phyloP scores from a whole-genome alignment of 2,329 filamentous ascomycete genomes.

The Thermomyces lanuginosus region DNA sequence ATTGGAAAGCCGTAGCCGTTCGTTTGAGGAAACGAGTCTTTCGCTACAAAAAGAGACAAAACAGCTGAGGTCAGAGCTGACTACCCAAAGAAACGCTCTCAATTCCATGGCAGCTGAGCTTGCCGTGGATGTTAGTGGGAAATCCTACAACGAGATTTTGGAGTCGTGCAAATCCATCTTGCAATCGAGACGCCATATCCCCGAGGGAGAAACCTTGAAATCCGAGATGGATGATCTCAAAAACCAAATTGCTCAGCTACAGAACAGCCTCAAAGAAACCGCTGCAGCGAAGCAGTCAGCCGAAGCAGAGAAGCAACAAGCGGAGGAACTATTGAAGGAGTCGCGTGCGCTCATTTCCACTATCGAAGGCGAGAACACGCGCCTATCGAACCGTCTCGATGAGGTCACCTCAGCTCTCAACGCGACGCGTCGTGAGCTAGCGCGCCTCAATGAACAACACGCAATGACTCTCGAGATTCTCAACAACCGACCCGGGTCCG shows the following conservation, averaged over 20 bases:
- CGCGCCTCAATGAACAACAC: conserved; percentile 16
- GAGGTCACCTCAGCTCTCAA: conserved; percentile 18
- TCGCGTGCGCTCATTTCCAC: conserved; percentile 21
- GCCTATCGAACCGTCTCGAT: conserved; percentile 18
- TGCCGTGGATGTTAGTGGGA: conserved; percentile 16
- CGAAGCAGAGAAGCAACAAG: conserved; percentile 20
- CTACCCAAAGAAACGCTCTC: conserved; percentile 21
- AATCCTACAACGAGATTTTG: conserved; percentile 24
- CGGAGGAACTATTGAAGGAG: conserved; percentile 22
- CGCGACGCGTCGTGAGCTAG: conserved; percentile 17
- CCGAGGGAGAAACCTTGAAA: conserved; percentile 7
- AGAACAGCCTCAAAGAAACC: conserved; percentile 16
- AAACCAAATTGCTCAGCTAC: conserved; percentile 16
- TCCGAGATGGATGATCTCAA: conserved; percentile 11
- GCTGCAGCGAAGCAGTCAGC: conserved; percentile 14
- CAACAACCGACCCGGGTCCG: conserved; percentile 13
- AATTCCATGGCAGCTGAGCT: conserved; percentile 22
- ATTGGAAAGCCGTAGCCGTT: conserved; percentile 19
- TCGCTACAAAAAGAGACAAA: conserved; percentile 21
- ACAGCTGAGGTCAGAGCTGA: conserved; percentile 19
- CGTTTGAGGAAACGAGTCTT: conserved; percentile 23
- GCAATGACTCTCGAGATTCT: conserved; percentile 15
- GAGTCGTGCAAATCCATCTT: conserved; percentile 21
- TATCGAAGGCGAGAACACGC: conserved; percentile 24
- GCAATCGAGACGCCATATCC: conserved; percentile 7